Percentiles rank a stretch among this genome's conserved stretches.
Evolutionary conservation across 2,329 filamentous ascomycete genomes (phyloP).

Genomic region (Aciculosporium take): DNA sequence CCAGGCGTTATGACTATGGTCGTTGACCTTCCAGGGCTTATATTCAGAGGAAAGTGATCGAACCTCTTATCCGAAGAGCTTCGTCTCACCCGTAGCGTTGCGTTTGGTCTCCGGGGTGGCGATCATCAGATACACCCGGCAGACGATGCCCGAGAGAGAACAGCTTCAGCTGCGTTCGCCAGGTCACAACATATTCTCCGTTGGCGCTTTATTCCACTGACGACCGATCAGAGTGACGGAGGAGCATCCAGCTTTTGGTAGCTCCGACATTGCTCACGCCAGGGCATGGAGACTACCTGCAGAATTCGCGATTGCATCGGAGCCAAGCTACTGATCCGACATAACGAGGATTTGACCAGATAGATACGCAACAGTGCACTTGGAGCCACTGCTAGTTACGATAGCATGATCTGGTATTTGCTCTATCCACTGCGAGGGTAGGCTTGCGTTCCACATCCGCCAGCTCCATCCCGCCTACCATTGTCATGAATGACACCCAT

Average conservation of each 20-base stretch:
- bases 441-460: not conserved
- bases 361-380: not conserved
- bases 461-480: not conserved
- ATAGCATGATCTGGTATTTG: constrained; percentile 6
- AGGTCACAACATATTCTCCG: no score
- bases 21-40: not conserved
- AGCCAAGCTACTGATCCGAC: not conserved
- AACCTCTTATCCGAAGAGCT: not conserved
- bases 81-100: not conserved
- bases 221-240: not conserved
- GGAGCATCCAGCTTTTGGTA: not conserved
- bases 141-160: not conserved
- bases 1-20: not conserved
- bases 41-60: not conserved
- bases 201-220: not conserved
- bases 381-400: not conserved
- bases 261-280: not conserved
- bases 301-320: not conserved
- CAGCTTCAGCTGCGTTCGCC: not conserved
- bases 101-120: not conserved
- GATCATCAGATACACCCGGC: not conserved
- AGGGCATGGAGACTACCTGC: not conserved
- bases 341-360: not conserved
- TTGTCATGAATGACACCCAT: not conserved
- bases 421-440: constrained; percentile 9